A percentile compares a stretch with the other conserved stretches of the same genome.
Evolutionary conservation across 2,329 filamentous ascomycete genomes (phyloP).

Genomic region (Hymenoscyphus albidus): DNA sequence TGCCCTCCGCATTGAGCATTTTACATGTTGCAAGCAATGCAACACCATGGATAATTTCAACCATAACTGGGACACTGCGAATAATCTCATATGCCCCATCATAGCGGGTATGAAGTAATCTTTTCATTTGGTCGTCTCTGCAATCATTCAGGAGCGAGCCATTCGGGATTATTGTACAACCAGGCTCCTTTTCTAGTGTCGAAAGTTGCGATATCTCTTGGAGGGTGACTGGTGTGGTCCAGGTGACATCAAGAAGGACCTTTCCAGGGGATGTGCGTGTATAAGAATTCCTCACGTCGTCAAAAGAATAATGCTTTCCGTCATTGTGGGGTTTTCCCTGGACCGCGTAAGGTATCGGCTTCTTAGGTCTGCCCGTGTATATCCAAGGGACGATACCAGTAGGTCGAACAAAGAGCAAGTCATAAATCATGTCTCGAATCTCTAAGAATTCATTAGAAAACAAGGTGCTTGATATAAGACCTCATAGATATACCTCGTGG

Average conservation of each 20-base stretch:
- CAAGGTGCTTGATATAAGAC: too few species aligned
- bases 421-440: not conserved
- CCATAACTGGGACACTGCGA: not conserved
- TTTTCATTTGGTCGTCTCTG: not conserved
- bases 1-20: not conserved
- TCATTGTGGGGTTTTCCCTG: not conserved
- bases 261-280: not conserved
- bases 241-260: not conserved
- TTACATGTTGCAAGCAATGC: not conserved
- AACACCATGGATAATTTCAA: not conserved
- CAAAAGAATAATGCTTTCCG: not conserved
- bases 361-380: not conserved
- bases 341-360: not conserved
- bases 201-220: not conserved
- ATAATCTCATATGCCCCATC: not conserved
- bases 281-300: not conserved
- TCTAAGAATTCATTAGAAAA: not conserved
- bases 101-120: not conserved
- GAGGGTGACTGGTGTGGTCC: not conserved
- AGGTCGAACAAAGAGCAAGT: not conserved
- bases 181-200: not conserved
- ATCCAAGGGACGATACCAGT: not conserved
- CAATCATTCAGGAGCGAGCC: not conserved
- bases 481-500: not conserved
- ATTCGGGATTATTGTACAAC: not conserved